Evolutionary conservation across 345 rosid genomes (phyloP), one percentile per base, ranked within the genome.

Genomic region (Syzygium oleosum): DNA sequence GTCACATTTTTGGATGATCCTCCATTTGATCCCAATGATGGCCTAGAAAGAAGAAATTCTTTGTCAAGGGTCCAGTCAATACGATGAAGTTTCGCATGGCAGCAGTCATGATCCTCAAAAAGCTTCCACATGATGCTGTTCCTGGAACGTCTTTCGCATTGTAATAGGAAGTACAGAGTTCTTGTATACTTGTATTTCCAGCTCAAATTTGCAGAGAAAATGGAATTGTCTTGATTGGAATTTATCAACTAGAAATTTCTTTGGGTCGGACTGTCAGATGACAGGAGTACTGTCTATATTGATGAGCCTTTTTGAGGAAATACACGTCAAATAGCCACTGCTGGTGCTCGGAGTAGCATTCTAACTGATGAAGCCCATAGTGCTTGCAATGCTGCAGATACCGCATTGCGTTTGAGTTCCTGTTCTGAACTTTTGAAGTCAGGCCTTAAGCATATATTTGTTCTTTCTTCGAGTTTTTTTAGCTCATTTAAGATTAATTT

Each of bases 171-270:
- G 16, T 13, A 73, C 59, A 29, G 89, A 7, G 38, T 53, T n/a
- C 86, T 77, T 77, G 51, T 91, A 43, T 88, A 31, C 88, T 88
- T 90, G 89, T 61, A 23, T 21, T 54, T 38, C 63, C 34, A 23
- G n/a, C 78, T 65, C 89, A 65, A 17, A 56, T 12, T 16, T 27
- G 11, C 56, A 31, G 14, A 49, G 23, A 56, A 53, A 31, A 29
- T 15, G 73, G 88, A 84, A 43, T 86, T 63, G 77, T 85, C 83
- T 38, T 38, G 83, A 73, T 34, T 73, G 83, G 10, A 21, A 17
- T 73, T 73, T 5, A 73, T 73, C 22, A 21, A 73, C 83, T 38
- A 73, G 49, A 73, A 34, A 17, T 73, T 11, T 73, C 19, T 34
- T 73, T 34, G 11, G 49, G 83, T 73, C 27, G 43, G 22, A 68